phyloP scores from a whole-genome alignment of 2,329 filamentous ascomycete species.

The Aspergillus viridinutans region DNA sequence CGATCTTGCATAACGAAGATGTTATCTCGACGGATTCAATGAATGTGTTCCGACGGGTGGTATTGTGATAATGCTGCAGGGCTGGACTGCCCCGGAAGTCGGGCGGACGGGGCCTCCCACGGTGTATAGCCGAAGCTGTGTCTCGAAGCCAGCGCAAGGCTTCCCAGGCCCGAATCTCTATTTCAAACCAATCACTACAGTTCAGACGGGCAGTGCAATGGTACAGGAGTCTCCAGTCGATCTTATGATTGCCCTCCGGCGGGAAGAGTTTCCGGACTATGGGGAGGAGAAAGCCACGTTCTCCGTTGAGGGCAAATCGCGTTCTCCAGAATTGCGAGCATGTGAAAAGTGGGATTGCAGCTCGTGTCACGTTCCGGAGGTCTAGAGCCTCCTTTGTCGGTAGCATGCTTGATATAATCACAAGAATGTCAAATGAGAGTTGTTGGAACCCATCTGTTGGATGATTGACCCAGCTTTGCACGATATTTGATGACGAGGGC shows the following conservation, averaged over 20 bases:
- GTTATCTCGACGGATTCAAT: not conserved
- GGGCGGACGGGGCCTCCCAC: not conserved
- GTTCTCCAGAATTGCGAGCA: slow-evolving; percentile 9
- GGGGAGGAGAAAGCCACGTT: slow-evolving; percentile 6
- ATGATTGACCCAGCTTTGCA: not conserved
- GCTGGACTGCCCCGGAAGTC: slow-evolving; percentile 5
- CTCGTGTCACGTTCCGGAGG: slow-evolving; percentile 7
- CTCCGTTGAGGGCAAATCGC: slow-evolving; percentile 3
- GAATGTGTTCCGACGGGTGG: not conserved
- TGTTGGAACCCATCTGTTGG: not conserved
- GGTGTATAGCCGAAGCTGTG: not conserved
- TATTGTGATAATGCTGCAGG: slow-evolving; percentile 10
- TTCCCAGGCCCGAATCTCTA: slow-evolving; percentile 3
- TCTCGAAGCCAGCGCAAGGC: slow-evolving; percentile 9
- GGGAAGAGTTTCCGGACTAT: not conserved
- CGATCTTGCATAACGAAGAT: not conserved
- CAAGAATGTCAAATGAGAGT: slow-evolving; percentile 7
- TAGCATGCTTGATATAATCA: slow-evolving; percentile 4
- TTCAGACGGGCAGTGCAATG: slow-evolving; percentile 3
- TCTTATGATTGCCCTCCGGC: not conserved
- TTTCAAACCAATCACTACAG: not conserved
- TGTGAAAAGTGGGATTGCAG: slow-evolving; percentile 4
- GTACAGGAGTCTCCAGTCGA: slow-evolving; percentile 9
- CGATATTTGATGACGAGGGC: not conserved
- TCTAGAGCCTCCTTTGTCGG: slow-evolving; percentile 1